Evolutionary conservation across 1,139 yeast species (phyloP), one percentile per base, ranked within the genome.

Genomic region (Lipomyces yarrowii): DNA sequence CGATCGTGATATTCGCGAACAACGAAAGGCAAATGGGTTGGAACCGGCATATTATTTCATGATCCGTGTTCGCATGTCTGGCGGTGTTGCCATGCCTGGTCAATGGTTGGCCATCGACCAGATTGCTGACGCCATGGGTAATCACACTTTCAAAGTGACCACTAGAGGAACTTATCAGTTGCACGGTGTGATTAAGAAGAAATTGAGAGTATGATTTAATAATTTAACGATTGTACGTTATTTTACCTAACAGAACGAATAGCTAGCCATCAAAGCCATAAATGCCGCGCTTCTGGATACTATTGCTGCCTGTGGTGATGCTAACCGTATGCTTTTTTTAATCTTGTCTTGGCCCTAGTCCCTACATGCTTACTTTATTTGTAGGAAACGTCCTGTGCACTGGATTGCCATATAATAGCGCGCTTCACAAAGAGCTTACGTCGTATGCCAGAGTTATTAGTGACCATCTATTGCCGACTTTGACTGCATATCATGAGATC

Each of bases 231-330:
- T 35, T 18, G 23, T 15, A 21, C n/a, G 33, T 5, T 1, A 56
- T 56, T 37, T 26, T 6, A 48, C 54, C 26, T 51, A 26, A 51
- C 54, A 18, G 30, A 51, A 18, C 8, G 54, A 26, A 23, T 57
- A 57, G 60, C 91, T 96, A 21, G 89, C 97, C 1, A 91, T 94
- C 72, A 89, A 97, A 81, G 97, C 96, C 60, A 92, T 94, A 88
- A 93, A 93, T 77, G 82, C 96, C 33, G 89, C 88, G 13, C 84
- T 93, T 74, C 85, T 94, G 87, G 98, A 94, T 76, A 93, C 98
- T 15, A 85, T 94, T 68, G 98, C 97, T 70, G 99, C 98, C 1
- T 93, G 98, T 83, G 99, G 99, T 82, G 99, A 94, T 81, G 98
- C 93, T 56, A 91, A 91, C 80, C 90, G 98, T 63, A 51, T 4